Conservation (phyloP, 352 stramenopile genomes). For the Phytophthora ramorum region DNA sequence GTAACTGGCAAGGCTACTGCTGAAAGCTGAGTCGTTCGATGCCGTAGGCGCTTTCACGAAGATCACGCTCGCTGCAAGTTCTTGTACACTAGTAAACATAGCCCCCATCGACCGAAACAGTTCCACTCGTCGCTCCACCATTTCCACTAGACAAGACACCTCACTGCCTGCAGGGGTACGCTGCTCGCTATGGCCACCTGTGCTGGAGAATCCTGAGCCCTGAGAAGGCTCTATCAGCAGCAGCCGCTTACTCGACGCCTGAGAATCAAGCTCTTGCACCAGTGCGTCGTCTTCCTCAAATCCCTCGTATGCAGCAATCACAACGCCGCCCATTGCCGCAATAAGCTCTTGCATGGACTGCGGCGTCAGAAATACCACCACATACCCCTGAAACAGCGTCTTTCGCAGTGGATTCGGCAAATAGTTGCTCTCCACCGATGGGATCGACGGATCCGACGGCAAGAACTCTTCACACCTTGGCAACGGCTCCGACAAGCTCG, state of each 20-base stretch:
- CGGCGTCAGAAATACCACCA: slow-evolving; percentile 75
- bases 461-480: slow-evolving; percentile 82
- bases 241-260: slow-evolving; percentile 54
- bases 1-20: slow-evolving; percentile 65
- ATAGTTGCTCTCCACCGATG: slow-evolving; percentile 69
- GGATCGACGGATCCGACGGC: slow-evolving; percentile 61
- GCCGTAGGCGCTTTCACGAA: slow-evolving; percentile 74
- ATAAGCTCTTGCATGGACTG: slow-evolving; percentile 85
- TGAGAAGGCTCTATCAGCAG: slow-evolving; percentile 70
- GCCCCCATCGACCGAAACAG: slow-evolving; percentile 71
- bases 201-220: slow-evolving; percentile 62
- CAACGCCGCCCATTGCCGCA: slow-evolving; percentile 74
- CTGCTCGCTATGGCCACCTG: slow-evolving; percentile 57
- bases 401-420: slow-evolving; percentile 80
- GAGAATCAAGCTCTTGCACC: slow-evolving; percentile 61
- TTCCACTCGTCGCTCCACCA: slow-evolving; percentile 64
- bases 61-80: slow-evolving; percentile 84
- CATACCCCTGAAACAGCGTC: slow-evolving; percentile 74
- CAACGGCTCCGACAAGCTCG: slow-evolving; percentile 75
- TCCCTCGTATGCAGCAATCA: slow-evolving; percentile 65
- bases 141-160: slow-evolving; percentile 20
- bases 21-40: slow-evolving; percentile 67
- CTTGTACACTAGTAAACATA: slow-evolving; percentile 80
- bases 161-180: slow-evolving; percentile 14
- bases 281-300: slow-evolving; percentile 62